Conservation (phyloP, 768 basidiomycete genomes). For the Dioszegia aurantiaca region DNA sequence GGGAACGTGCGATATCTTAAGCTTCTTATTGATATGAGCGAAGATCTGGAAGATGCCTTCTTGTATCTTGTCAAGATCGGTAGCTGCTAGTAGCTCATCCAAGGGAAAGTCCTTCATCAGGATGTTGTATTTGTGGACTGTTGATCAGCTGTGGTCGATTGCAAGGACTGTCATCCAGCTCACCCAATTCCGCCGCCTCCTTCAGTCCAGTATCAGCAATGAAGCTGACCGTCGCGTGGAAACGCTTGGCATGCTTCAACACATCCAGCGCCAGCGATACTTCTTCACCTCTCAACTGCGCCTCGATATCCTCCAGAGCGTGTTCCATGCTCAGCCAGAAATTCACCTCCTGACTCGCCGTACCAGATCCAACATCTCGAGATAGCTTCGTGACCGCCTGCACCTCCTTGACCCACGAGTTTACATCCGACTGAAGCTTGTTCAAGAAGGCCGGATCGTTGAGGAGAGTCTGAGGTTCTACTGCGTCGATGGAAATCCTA, state of each 20-base stretch:
- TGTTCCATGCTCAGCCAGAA: conserved; percentile 96
- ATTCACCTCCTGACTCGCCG: conserved; percentile 97
- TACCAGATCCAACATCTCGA: conserved; percentile 87
- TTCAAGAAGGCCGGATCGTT: conserved; percentile 91
- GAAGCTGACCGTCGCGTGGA: conserved; percentile 95
- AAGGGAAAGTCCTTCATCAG: conserved; percentile 99
- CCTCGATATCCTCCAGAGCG: conserved; percentile 87
- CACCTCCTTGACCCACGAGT: conserved; percentile 96
- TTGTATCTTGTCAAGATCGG: conserved; percentile 91
- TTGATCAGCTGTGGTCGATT: background rate
- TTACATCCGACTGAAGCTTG: conserved; percentile 85
- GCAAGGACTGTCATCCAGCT: conserved; percentile 38
- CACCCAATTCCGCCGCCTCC: conserved; percentile 83
- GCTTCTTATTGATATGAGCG: conserved; percentile 88
- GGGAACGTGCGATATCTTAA: conserved; percentile 72
- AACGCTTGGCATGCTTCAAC: conserved; percentile 90
- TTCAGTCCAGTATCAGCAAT: conserved; percentile 96
- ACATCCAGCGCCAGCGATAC: conserved; percentile 71
- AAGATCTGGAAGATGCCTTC: conserved; percentile 85
- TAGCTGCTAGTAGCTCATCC: conserved; percentile 92
- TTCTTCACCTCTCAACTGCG: conserved; percentile 85
- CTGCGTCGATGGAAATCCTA: conserved; percentile 66
- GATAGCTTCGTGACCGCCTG: conserved; percentile 95
- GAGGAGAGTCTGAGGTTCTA: conserved; percentile 71
- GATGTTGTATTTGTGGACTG: conserved; percentile 96